Evolutionary conservation across 805 yeast genomes (phyloP), one percentile per base, ranked within the genome.

Genomic region (Priceomyces medius): DNA sequence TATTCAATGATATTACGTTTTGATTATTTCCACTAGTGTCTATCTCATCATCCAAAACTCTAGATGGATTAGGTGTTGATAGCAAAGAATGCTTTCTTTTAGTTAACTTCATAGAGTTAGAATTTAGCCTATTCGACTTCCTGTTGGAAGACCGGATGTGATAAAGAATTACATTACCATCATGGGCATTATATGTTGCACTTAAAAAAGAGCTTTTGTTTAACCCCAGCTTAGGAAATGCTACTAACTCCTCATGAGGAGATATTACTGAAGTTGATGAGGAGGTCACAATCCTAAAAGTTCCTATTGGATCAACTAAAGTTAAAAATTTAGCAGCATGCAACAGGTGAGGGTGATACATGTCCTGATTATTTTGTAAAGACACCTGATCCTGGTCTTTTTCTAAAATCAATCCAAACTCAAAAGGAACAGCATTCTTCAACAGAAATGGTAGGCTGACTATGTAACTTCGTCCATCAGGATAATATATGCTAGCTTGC

Each of bases 381-480:
- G 46, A 20, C 3, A 46, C 26, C n/a, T 41, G 54, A 16, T 48
- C 44, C 20, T 52, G 50, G 37, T 71, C 74, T 28, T 80, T 66
- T 51, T 85, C 86, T 17, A 86, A 52, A 0, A 89, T 63, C 3
- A 88, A 54, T 0, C 97, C 97, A 31, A 77, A 72, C 18, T 79
- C 80, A 52, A 80, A 84, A 8, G 84, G 74, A 45, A 83, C 74
- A 2, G 84, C 90, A 20, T 68, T 68, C 27, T 66, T 71, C 19
- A 86, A 73, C 5, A 66, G 64, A 48, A 88, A 86, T 0, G 97
- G 95, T 46, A 89, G 77, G 49, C 80, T 80, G 8, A 82, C 75
- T 1, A 76, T 71, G 43, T 77, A 77, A 1, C 77, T 68, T 20
- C 77, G 71, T 2, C 93, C 93, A 44, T 76, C 76, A 4, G 63